A percentile compares a stretch with the other conserved stretches of the same genome.
Conservation (phyloP, 345 rosid genomes). For the Heritiera littoralis region DNA sequence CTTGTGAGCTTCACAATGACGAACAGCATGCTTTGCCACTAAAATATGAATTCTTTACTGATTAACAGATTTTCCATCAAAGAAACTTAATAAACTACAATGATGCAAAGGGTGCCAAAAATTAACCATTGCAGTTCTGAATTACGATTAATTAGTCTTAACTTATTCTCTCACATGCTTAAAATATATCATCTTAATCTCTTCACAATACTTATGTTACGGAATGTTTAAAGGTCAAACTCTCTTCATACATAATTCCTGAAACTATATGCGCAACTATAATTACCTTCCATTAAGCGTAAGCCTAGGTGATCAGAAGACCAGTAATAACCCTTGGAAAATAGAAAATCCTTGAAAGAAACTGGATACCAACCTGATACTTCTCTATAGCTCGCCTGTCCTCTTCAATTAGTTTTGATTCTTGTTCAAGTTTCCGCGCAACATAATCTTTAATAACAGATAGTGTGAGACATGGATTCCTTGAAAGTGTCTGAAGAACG, state of each 20-base stretch:
- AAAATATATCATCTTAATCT: neutral
- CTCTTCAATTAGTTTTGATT: slow-evolving; percentile 89
- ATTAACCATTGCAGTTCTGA: neutral
- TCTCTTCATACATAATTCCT: neutral
- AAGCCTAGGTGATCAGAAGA: neutral
- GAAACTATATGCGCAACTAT: neutral
- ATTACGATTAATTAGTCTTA: neutral
- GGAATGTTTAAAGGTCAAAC: slow-evolving; percentile 1
- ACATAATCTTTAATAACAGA: slow-evolving; percentile 95
- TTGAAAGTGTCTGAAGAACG: slow-evolving; percentile 87
- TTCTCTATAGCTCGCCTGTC: slow-evolving; percentile 89
- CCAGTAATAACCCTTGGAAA: neutral
- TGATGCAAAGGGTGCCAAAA: neutral
- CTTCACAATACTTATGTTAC: neutral
- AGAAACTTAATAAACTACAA: neutral
- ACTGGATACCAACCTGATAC: slow-evolving; percentile 65
- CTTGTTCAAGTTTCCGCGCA: slow-evolving; percentile 94
- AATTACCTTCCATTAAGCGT: neutral
- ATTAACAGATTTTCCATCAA: neutral
- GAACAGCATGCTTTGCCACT: neutral
- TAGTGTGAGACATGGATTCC: slow-evolving; percentile 93
- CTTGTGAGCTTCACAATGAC: neutral
- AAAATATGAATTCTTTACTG: neutral
- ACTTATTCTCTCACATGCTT: neutral
- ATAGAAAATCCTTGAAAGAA: slow-evolving; percentile 15